Base-by-base conservation (phyloP, 2,329 filamentous ascomycete species). In the Neofusicoccum cordaticola region DNA sequence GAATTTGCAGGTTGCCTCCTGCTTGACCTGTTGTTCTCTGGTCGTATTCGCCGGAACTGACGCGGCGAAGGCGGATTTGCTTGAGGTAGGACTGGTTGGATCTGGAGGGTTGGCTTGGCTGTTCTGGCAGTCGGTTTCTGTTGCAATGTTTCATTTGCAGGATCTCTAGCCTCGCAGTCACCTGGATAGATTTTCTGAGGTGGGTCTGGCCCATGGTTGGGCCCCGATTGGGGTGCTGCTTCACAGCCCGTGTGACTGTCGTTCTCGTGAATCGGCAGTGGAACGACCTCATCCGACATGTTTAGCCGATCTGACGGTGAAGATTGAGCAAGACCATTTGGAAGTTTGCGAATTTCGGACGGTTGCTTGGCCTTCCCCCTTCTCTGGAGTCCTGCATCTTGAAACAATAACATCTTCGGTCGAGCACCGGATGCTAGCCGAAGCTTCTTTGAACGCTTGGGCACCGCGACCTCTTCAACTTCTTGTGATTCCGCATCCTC, bases 331-430 rank as follows among this genome's bases (percentile, higher is more conserved):
- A 64, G 44, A 6, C 51, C 50, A 9, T 64, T 64, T 12, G 31
- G 41, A 5, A 64, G 8, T 42, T 57, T 64, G 13, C 34, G 50
- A 19, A 64, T 64, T 6, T 50, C 51, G 19, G 62, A 64, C 2
- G 27, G 41, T 6, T 7, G 50, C n/a, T 50, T 57, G 12, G 41
- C 17, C n/a, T 35, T 45, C 34, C 66, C 41, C 9, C 19, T 47
- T 27, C n/a, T 35, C n/a, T 17, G 13, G 13, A 41, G 44, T 5
- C 71, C 69, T 17, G 75, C 68, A n/a, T 75, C 69, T 62, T 81
- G 78, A 63, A 79, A 82, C 0, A 82, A 67, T 12, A 83, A 69
- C 64, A 74, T 80, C 41, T 77, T 79, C 65, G 78, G 76, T 15
- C 75, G 77, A 8, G 73, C 71, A n/a, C 73, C 76, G 4, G 71